These are phyloP conservation scores for Biscogniauxia sp. DNA, from an alignment of 2,329 filamentous ascomycete genomes.

Conservation along the genomic window DNA sequence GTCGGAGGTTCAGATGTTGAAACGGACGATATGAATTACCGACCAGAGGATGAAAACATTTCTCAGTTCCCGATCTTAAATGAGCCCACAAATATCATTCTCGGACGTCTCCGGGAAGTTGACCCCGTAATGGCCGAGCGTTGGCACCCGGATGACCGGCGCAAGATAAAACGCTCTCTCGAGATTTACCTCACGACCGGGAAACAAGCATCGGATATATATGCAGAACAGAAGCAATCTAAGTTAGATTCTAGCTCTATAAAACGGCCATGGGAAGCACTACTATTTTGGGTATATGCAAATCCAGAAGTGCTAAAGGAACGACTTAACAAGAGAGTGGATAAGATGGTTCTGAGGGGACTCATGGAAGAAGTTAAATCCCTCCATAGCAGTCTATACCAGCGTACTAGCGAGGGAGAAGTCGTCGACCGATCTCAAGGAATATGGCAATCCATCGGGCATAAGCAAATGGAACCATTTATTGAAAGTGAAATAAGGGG, in stretches of 20 bases:
- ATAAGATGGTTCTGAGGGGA: slow-evolving; percentile 71
- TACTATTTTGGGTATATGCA: slow-evolving; percentile 87
- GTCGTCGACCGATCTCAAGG: slow-evolving; percentile 72
- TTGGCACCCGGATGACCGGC: slow-evolving; percentile 91
- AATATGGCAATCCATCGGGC: slow-evolving; percentile 96
- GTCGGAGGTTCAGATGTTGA: slow-evolving; percentile 38
- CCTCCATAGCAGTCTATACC: slow-evolving; percentile 41
- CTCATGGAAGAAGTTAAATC: slow-evolving; percentile 49
- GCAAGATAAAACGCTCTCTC: slow-evolving; percentile 86
- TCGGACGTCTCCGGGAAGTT: slow-evolving; percentile 71
- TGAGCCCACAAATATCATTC: slow-evolving; percentile 67
- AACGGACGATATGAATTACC: slow-evolving; percentile 36
- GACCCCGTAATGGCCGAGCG: slow-evolving; percentile 85
- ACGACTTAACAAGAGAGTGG: slow-evolving; percentile 74
- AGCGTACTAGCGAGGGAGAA: slow-evolving; percentile 42
- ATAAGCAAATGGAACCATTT: slow-evolving; percentile 83
- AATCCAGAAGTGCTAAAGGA: slow-evolving; percentile 64
- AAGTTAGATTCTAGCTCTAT: slow-evolving; percentile 26
- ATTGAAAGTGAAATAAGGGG: slow-evolving; percentile 45
- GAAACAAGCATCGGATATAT: slow-evolving; percentile 78
- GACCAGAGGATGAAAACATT: slow-evolving; percentile 34
- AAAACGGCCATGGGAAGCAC: slow-evolving; percentile 47
- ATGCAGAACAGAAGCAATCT: slow-evolving; percentile 67
- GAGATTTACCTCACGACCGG: slow-evolving; percentile 88
- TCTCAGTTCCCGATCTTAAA: slow-evolving; percentile 68